phyloP scores from a whole-genome alignment of 306 rosid species.

The Alnus glutinosa region DNA sequence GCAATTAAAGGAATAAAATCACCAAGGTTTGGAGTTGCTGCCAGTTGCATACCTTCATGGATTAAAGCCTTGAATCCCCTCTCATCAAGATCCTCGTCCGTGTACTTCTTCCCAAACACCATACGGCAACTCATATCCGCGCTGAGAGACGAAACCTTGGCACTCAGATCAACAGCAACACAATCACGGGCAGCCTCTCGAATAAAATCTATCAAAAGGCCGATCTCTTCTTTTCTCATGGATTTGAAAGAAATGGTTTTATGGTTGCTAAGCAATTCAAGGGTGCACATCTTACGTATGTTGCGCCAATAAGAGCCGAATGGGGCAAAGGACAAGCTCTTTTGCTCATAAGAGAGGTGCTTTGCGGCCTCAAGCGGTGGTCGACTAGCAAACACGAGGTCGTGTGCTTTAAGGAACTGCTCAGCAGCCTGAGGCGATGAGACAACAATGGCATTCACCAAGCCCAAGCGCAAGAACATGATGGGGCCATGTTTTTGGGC shows the following conservation, averaged over 20 bases:
- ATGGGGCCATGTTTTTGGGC: constrained; percentile 59
- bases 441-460: constrained; percentile 51
- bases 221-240: constrained; percentile 63
- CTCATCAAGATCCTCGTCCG: constrained; percentile 43
- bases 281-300: constrained; percentile 64
- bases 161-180: constrained; percentile 47
- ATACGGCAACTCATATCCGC: constrained; percentile 50
- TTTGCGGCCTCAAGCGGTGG: constrained; percentile 45
- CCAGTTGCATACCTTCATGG: constrained; percentile 38
- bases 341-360: constrained; percentile 44
- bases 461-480: constrained; percentile 57
- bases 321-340: constrained; percentile 31
- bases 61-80: constrained; percentile 53
- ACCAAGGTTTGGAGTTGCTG: constrained; percentile 43
- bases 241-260: constrained; percentile 49
- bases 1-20: constrained; percentile 57
- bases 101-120: constrained; percentile 61
- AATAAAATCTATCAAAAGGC: constrained; percentile 32
- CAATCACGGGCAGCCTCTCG: constrained; percentile 33
- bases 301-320: constrained; percentile 74
- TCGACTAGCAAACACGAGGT: constrained; percentile 58
- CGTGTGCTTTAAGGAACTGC: constrained; percentile 61
- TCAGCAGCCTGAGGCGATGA: constrained; percentile 75
- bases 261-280: constrained; percentile 48
- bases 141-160: constrained; percentile 28